Evolutionary conservation across 1,139 yeast genomes (phyloP), one percentile per base, ranked within the genome.

Genomic region (Protomyces pachydermus): DNA sequence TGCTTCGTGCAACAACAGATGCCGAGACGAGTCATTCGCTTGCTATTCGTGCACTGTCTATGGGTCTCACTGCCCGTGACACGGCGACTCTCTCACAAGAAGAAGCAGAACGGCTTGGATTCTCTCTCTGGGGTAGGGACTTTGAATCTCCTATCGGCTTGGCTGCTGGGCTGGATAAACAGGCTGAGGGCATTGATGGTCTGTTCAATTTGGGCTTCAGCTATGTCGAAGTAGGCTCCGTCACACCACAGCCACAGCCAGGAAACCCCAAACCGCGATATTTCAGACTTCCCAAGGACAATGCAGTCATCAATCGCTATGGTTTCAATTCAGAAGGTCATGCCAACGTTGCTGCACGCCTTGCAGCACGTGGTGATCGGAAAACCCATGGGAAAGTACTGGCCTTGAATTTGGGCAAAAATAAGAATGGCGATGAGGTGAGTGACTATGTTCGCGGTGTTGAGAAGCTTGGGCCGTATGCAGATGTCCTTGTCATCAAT

Each of bases 281-380:
- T 72, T 91, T 91, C 78, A 82, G 98, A 71, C 79, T 93, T 66
- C 85, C 88, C 9, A 79, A 83, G 68, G 98, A 93, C 74, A 87
- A 84, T 64, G 97, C 97, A 1, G 96, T 91, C 53, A 90, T 91
- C 70, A 91, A 91, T 76, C 80, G 98, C 68, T 91, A 91, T 72
- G 98, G 98, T 0, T 91, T 93, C 81, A 91, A 93, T 73, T 90
- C 97, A 2, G 81, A 83, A 58, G 98, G 98, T 45, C 97, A 91
- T 73, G 82, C 84, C 70, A 81, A 78, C 45, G 96, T 91, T 35
- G 77, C 86, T 66, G 84, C 84, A 2, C 80, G 85, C 25, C 79
- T 91, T 70, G 61, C 61, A 9, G 60, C 55, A 4, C 68, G 66
- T 20, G 56, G 51, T n/a, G 39, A 48, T 12, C 23, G 46, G 14